phyloP scores from a whole-genome alignment of 2,329 filamentous ascomycete species.

The Xylariomycetidae sp. region DNA sequence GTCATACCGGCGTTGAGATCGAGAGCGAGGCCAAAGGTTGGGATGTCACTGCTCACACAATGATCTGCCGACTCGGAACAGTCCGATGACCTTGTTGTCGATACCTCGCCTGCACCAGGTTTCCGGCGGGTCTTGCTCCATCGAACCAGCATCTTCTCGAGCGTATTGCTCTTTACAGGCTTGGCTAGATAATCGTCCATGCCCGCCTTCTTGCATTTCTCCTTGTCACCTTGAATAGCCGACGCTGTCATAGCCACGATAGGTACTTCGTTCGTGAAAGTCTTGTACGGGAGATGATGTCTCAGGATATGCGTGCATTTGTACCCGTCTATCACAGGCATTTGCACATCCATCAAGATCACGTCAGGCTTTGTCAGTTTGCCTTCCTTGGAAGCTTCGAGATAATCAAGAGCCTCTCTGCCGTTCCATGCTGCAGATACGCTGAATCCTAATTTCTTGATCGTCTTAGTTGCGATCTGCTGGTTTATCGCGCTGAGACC shows the following conservation, averaged over 20 bases:
- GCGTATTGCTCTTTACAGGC: constrained; percentile 62
- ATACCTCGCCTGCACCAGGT: constrained; percentile 12
- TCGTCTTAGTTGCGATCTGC: constrained; percentile 71
- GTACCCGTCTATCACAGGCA: constrained; percentile 75
- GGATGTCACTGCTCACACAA: constrained; percentile 27
- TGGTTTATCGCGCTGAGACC: constrained; percentile 57
- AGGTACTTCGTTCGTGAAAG: constrained; percentile 56
- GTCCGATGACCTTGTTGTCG: constrained; percentile 32
- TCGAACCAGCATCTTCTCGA: constrained; percentile 68
- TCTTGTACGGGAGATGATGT: constrained; percentile 61
- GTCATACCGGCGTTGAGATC: constrained; percentile 13
- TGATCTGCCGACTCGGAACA: constrained; percentile 42
- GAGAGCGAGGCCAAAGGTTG: constrained; percentile 9
- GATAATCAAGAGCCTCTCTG: constrained; percentile 71
- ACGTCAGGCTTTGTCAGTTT: constrained; percentile 60
- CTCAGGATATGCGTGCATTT: constrained; percentile 69
- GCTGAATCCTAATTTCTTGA: constrained; percentile 67
- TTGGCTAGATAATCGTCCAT: constrained; percentile 77
- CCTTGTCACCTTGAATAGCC: constrained; percentile 70
- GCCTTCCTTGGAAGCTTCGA: constrained; percentile 49
- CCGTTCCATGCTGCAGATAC: constrained; percentile 73
- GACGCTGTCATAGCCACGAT: constrained; percentile 81
- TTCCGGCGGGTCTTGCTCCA: constrained; percentile 47
- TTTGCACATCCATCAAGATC: constrained; percentile 75
- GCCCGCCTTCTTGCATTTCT: constrained; percentile 68